Conservation (phyloP, 208 protist species). For the Novymonas esmeraldas region DNA sequence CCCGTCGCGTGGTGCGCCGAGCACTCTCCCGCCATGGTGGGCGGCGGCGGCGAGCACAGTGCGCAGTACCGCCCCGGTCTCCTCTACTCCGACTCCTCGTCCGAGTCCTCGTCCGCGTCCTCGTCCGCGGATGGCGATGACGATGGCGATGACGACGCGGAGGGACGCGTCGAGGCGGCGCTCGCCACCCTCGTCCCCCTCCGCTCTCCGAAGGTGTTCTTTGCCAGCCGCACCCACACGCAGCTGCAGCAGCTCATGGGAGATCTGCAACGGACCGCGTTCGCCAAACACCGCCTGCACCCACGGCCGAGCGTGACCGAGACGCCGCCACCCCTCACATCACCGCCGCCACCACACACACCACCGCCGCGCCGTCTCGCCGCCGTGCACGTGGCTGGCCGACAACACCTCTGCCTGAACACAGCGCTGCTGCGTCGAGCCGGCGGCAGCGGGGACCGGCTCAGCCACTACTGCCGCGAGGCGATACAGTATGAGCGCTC, state of each 20-base stretch:
- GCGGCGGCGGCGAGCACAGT: background rate
- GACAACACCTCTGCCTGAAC: conserved; percentile 94
- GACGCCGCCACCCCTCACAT: background rate
- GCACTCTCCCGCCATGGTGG: background rate
- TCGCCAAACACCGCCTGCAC: conserved; percentile 47
- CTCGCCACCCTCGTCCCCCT: conserved; percentile 41
- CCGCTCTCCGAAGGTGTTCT: conserved; percentile 90
- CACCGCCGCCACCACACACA: conserved; percentile 1
- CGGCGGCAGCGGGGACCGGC: conserved; percentile 29
- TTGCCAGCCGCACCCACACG: conserved; percentile 96
- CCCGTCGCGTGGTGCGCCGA: conserved; percentile 22
- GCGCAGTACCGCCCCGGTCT: background rate
- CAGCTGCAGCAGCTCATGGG: conserved; percentile 94
- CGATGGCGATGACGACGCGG: conserved; percentile 14
- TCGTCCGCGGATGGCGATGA: conserved; percentile 6
- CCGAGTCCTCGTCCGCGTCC: conserved; percentile 9
- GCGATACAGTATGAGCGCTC: conserved; percentile 79
- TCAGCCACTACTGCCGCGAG: conserved; percentile 95
- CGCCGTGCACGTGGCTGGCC: conserved; percentile 89
- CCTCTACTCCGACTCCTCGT: conserved; percentile 3
- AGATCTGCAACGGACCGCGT: conserved; percentile 89
- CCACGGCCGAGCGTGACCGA: background rate
- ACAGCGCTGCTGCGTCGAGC: conserved; percentile 33
- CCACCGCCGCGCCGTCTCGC: conserved; percentile 31
- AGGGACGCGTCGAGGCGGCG: conserved; percentile 2